Evolutionary conservation across 495 filamentous ascomycete species (phyloP).

Genomic region (Hypoxylon fragiforme): DNA sequence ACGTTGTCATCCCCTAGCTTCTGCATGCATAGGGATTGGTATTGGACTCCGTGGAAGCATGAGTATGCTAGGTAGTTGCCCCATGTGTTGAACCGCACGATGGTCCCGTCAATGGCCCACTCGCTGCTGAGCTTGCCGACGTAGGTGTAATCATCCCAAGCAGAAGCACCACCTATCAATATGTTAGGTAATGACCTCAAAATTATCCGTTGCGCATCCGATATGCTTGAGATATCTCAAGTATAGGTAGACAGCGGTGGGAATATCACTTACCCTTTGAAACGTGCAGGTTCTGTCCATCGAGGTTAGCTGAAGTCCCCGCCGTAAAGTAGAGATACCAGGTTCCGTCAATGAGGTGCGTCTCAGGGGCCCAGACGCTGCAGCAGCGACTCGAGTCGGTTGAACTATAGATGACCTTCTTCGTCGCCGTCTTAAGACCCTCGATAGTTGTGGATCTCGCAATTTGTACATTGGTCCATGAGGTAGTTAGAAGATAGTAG

Average conservation of each 20-base stretch:
- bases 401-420: conserved; percentile 52
- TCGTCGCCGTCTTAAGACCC: conserved; percentile 50
- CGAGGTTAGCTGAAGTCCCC: conserved; percentile 33
- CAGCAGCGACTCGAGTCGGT: conserved; percentile 44
- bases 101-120: conserved; percentile 55
- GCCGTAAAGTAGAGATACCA: conserved; percentile 54
- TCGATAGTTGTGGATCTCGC: conserved; percentile 52
- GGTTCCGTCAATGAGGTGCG: conserved; percentile 50
- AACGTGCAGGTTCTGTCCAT: conserved; percentile 46
- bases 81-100: conserved; percentile 41
- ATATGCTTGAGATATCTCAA: not conserved
- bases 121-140: conserved; percentile 39
- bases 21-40: conserved; percentile 53
- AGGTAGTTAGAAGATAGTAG: conserved; percentile 57
- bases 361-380: conserved; percentile 62
- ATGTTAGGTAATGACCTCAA: conserved; percentile 1
- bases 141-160: conserved; percentile 47
- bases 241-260: not conserved
- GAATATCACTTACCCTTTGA: conserved; percentile 30
- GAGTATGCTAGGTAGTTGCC: conserved; percentile 52
- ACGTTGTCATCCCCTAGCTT: conserved; percentile 31
- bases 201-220: not conserved
- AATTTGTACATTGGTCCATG: conserved; percentile 55
- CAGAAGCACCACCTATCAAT: conserved; percentile 44
- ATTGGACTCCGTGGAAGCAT: conserved; percentile 44